Evolutionary conservation across 176 grass and related monocot genomes (phyloP).

Genomic region (Juncus inflexus): DNA sequence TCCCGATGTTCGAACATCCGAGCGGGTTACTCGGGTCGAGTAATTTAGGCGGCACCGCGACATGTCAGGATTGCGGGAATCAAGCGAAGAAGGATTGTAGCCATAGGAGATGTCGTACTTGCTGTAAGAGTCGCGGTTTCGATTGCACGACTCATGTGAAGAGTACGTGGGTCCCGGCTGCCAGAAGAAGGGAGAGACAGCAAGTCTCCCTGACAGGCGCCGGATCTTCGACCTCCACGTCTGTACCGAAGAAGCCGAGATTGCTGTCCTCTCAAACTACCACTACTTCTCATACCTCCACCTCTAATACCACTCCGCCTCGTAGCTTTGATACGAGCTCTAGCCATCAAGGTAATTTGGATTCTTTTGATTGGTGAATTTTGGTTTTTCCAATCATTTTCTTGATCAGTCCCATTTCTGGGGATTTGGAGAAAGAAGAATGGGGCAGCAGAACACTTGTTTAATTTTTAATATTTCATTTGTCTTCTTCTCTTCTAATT

Average conservation of each 20-base stretch:
- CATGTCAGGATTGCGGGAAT: slow-evolving; percentile 87
- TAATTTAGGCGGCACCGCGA: slow-evolving; percentile 15
- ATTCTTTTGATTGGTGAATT: background rate
- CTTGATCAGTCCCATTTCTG: slow-evolving; percentile 16
- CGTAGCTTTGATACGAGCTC: slow-evolving; percentile 96
- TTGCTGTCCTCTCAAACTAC: slow-evolving; percentile 51
- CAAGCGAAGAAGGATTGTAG: slow-evolving; percentile 84
- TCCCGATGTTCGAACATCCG: slow-evolving; percentile 37
- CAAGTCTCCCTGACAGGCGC: background rate
- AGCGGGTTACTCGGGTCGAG: slow-evolving; percentile 29
- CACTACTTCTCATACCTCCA: slow-evolving; percentile 59
- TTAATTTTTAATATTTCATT: slow-evolving; percentile 15
- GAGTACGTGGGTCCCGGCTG: slow-evolving; percentile 87
- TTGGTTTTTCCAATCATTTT: background rate
- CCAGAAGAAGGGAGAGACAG: slow-evolving; percentile 60
- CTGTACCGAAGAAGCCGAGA: slow-evolving; percentile 51
- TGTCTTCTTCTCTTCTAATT: background rate
- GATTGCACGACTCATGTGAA: slow-evolving; percentile 72
- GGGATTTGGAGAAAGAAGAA: slow-evolving; percentile 15
- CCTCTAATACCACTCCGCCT: slow-evolving; percentile 75
- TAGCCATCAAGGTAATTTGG: slow-evolving; percentile 67
- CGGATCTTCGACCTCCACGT: slow-evolving; percentile 20
- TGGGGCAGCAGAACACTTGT: slow-evolving; percentile 1
- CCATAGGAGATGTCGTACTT: slow-evolving; percentile 67
- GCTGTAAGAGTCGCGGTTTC: slow-evolving; percentile 83